These are phyloP conservation scores for Dactylis glomerata DNA, from an alignment of 176 grass and related monocot species.

Conservation along the genomic window DNA sequence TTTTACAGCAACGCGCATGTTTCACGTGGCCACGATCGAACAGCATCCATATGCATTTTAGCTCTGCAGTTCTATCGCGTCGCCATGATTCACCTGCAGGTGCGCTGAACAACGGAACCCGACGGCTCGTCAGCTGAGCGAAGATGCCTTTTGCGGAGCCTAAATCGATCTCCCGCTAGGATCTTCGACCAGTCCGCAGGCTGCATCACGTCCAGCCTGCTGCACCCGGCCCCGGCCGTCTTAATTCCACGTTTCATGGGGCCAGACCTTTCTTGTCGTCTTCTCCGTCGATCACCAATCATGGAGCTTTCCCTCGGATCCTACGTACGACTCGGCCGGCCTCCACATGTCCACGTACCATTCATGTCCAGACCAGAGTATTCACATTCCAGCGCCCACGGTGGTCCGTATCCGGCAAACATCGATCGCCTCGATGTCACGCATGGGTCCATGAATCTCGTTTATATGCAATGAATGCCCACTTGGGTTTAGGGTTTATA, in stretches of 20 bases:
- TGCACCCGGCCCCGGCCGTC: neutral
- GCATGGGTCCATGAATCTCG: neutral
- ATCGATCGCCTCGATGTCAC: neutral
- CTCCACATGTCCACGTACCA: neutral
- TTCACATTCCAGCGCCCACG: neutral
- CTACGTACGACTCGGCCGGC: neutral
- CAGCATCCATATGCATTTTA: too few species aligned
- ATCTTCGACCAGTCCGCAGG: neutral
- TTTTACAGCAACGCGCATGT: too few species aligned
- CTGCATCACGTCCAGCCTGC: neutral
- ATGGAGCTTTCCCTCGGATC: neutral
- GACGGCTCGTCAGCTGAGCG: too few species aligned
- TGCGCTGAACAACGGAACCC: too few species aligned
- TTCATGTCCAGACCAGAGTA: neutral
- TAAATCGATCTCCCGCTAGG: too few species aligned
- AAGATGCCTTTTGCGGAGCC: too few species aligned
- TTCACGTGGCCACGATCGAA: neutral
- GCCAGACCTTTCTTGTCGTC: neutral
- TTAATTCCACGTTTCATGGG: neutral
- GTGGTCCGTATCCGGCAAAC: neutral
- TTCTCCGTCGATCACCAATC: neutral
- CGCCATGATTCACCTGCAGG: too few species aligned
- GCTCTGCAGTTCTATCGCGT: too few species aligned
- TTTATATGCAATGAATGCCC: neutral
- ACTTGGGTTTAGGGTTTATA: too few species aligned